These are phyloP conservation scores for Anaeramoeba ignava DNA, from an alignment of 78 protist genomes.

Conservation along the genomic window DNA sequence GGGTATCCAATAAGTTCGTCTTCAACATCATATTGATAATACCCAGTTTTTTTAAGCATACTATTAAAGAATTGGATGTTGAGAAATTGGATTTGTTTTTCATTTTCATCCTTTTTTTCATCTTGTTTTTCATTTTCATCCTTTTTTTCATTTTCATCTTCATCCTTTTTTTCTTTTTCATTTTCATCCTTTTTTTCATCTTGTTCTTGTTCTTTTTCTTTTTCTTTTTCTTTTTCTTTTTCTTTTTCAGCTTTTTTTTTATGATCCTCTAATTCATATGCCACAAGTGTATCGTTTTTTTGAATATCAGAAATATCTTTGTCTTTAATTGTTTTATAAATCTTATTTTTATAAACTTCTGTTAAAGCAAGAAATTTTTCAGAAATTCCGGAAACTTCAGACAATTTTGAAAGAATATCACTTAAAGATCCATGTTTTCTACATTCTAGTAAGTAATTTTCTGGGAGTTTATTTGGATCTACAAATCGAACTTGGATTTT, in stretches of 20 bases:
- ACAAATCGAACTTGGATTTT: not conserved
- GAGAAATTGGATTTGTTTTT: not conserved
- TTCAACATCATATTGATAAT: not conserved
- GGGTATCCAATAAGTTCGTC: not conserved
- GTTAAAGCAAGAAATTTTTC: not conserved
- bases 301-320: not conserved
- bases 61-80: not conserved
- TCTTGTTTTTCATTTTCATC: not conserved
- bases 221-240: not conserved
- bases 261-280: not conserved
- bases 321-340: not conserved
- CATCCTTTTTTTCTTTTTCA: not conserved
- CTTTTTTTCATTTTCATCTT: not conserved
- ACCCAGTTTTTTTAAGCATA: not conserved
- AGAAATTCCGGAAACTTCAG: not conserved
- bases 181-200: not conserved
- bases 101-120: not conserved
- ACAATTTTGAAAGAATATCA: not conserved
- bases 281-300: not conserved
- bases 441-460: not conserved
- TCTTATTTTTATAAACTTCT: not conserved
- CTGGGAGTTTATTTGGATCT: not conserved
- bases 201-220: not conserved
- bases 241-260: not conserved
- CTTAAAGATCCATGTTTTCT: not conserved